Conservation (phyloP, 1,284 basidiomycete genomes). For the Sporisorium sorghi region DNA sequence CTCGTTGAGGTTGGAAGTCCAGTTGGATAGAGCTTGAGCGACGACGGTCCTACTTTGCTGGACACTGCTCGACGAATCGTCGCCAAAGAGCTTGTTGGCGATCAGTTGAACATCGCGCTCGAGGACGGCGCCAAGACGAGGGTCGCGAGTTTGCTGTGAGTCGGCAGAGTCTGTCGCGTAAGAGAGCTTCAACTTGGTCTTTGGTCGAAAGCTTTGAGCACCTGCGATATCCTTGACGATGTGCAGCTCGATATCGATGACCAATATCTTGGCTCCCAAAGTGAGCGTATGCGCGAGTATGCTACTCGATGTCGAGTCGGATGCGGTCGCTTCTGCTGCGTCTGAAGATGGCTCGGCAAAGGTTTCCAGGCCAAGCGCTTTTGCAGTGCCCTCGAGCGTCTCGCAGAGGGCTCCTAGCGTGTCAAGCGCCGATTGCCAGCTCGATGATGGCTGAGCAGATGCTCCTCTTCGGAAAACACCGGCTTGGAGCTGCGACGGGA, state of each 20-base stretch:
- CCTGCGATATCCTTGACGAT: slow-evolving; percentile 1
- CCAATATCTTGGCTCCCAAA: slow-evolving; percentile 49
- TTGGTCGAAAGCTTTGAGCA: slow-evolving; percentile 12
- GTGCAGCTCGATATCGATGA: slow-evolving; percentile 48
- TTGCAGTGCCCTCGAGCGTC: slow-evolving; percentile 27
- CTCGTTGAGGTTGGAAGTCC: slow-evolving; percentile 39
- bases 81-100: slow-evolving; percentile 38
- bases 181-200: slow-evolving; percentile 42
- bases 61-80: not conserved
- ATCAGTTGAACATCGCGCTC: slow-evolving; percentile 35
- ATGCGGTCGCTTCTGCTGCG: slow-evolving; percentile 3
- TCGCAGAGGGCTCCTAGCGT: slow-evolving; percentile 34
- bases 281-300: slow-evolving; percentile 36
- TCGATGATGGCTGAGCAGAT: not conserved
- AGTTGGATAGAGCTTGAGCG: slow-evolving; percentile 23
- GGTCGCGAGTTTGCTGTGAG: slow-evolving; percentile 27
- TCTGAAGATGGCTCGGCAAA: slow-evolving; percentile 41
- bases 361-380: slow-evolving; percentile 44
- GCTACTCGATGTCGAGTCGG: not conserved
- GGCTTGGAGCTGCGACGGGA: slow-evolving; percentile 19
- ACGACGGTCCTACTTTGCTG: slow-evolving; percentile 21
- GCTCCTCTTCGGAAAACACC: slow-evolving; percentile 16
- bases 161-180: slow-evolving; percentile 45
- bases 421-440: slow-evolving; percentile 17
- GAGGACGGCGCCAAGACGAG: slow-evolving; percentile 32